A percentile compares a stretch with the other conserved stretches of the same genome.
Conservation (phyloP, 2,329 filamentous ascomycete genomes). For the Colletotrichum tropicicola region DNA sequence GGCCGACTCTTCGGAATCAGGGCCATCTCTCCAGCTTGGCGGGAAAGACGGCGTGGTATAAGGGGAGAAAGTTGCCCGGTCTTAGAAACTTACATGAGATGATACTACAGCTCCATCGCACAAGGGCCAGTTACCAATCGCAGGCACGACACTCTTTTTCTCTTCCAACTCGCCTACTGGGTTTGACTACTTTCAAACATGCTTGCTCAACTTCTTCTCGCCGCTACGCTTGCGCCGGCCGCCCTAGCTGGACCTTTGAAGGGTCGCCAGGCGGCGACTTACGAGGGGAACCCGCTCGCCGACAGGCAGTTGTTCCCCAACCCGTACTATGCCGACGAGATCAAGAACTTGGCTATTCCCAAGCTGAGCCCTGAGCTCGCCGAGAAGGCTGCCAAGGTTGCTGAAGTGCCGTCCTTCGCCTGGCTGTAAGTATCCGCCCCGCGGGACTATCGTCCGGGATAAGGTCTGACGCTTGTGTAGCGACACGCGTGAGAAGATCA, state of each 20-base stretch:
- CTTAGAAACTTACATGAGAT: neutral
- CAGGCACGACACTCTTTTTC: neutral
- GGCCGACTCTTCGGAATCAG: neutral
- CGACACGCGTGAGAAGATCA: constrained; percentile 43
- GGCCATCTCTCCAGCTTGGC: constrained; percentile 18
- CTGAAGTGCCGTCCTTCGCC: constrained; percentile 41
- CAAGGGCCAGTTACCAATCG: neutral
- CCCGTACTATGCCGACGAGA: constrained; percentile 45
- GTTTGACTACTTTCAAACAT: neutral
- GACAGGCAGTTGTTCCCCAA: constrained; percentile 46
- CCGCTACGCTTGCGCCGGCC: constrained; percentile 22
- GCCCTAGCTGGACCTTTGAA: constrained; percentile 23
- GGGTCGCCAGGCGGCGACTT: constrained; percentile 25
- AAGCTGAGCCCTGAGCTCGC: constrained; percentile 56
- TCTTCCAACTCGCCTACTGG: neutral
- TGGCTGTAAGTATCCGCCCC: constrained; percentile 34
- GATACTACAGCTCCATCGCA: neutral
- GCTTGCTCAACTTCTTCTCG: constrained; percentile 17
- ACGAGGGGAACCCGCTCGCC: constrained; percentile 47
- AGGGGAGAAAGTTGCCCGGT: neutral
- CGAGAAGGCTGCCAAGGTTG: constrained; percentile 43
- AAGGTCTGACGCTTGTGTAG: constrained; percentile 23
- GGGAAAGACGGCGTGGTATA: neutral
- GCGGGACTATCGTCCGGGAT: neutral
- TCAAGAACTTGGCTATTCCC: constrained; percentile 59